Conservation (phyloP, 495 filamentous ascomycete genomes). For the Penicillium bovifimosum region DNA sequence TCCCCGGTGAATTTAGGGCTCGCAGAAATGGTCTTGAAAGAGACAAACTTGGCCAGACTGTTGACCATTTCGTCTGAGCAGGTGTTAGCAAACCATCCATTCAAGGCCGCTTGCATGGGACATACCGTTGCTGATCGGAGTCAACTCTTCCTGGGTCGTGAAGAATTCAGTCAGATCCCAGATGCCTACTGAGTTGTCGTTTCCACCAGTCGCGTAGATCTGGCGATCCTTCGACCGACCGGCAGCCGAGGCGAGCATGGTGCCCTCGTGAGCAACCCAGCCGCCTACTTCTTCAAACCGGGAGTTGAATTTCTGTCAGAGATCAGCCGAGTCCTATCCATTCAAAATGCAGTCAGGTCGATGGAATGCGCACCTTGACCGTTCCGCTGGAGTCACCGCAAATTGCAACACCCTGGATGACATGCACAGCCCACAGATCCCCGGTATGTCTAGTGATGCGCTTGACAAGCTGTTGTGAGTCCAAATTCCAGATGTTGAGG, state of each 20-base stretch:
- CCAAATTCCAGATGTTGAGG: slow-evolving; percentile 93
- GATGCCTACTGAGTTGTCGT: slow-evolving; percentile 79
- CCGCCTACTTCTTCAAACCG: slow-evolving; percentile 77
- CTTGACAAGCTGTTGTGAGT: slow-evolving; percentile 84
- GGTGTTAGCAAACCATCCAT: neutral
- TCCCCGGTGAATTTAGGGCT: slow-evolving; percentile 77
- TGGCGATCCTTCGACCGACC: slow-evolving; percentile 60
- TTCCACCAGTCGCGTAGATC: slow-evolving; percentile 90
- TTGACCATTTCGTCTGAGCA: slow-evolving; percentile 70
- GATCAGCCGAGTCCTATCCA: slow-evolving; percentile 2
- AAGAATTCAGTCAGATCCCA: slow-evolving; percentile 71
- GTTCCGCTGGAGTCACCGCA: slow-evolving; percentile 75
- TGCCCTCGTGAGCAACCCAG: slow-evolving; percentile 81
- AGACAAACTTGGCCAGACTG: slow-evolving; percentile 75
- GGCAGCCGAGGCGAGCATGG: slow-evolving; percentile 80
- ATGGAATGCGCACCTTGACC: slow-evolving; percentile 56
- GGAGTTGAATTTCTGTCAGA: slow-evolving; percentile 68
- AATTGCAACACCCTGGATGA: slow-evolving; percentile 79
- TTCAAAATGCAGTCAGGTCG: neutral
- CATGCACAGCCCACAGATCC: slow-evolving; percentile 79
- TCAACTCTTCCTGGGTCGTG: slow-evolving; percentile 33
- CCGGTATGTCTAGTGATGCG: slow-evolving; percentile 73
- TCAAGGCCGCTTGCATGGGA: neutral
- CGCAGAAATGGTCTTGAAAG: slow-evolving; percentile 85
- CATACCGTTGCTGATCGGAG: slow-evolving; percentile 56